A percentile compares a stretch with the other conserved stretches of the same genome.
phyloP scores from a whole-genome alignment of 345 rosid species.

The Laguncularia racemosa region DNA sequence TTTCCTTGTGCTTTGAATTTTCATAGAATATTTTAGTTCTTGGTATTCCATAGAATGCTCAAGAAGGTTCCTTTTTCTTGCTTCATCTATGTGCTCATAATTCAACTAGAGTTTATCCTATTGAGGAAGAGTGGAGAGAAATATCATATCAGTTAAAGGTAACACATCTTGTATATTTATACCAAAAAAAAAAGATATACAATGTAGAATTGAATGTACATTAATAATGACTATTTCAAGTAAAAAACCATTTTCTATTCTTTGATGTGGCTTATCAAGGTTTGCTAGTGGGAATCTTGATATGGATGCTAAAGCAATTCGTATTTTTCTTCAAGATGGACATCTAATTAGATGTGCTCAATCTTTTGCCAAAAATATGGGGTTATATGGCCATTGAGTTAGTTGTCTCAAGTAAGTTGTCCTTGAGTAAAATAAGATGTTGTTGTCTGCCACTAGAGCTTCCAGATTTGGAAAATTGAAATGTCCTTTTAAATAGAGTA shows the following conservation, averaged over 20 bases:
- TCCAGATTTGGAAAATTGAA: not conserved
- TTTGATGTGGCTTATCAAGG: conserved; percentile 70
- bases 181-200: not conserved
- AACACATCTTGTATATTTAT: not conserved
- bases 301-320: conserved; percentile 37
- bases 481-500: not conserved
- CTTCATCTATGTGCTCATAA: conserved; percentile 64
- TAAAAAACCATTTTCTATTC: conserved; percentile 50
- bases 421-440: too few species aligned
- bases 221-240: conserved; percentile 17
- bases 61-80: conserved; percentile 51
- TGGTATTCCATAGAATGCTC: conserved; percentile 40
- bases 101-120: conserved; percentile 55
- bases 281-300: conserved; percentile 49
- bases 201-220: not conserved
- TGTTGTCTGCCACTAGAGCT: not conserved
- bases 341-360: conserved; percentile 45
- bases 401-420: conserved; percentile 46
- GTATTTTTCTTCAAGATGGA: conserved; percentile 47
- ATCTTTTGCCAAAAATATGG: conserved; percentile 55
- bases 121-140: conserved; percentile 54
- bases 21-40: not conserved
- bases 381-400: conserved; percentile 41
- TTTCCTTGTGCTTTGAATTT: too few species aligned
- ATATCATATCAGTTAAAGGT: conserved; percentile 55